Evolutionary conservation across 2,329 filamentous ascomycete genomes (phyloP).

Genomic region (Aureobasidium lini): DNA sequence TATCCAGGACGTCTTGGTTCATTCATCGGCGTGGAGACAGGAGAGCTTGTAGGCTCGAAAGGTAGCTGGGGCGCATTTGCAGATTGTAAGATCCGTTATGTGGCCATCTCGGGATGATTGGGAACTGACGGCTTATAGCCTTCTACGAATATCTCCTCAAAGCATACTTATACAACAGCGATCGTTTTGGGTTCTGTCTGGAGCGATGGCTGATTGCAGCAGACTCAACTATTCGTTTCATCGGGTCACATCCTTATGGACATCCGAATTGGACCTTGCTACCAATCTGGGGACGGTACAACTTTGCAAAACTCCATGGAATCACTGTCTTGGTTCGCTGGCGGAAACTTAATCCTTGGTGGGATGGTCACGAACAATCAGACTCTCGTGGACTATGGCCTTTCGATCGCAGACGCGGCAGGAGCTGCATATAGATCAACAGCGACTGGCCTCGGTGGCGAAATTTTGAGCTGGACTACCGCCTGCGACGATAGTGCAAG

Average conservation of each 20-base stretch:
- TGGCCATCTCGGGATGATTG: not conserved
- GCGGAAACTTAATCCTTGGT: conserved; percentile 28
- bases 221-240: conserved; percentile 25
- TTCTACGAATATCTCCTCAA: conserved; percentile 31
- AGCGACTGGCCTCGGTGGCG: conserved; percentile 24
- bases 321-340: conserved; percentile 26
- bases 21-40: conserved; percentile 22
- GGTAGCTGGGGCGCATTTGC: conserved; percentile 27
- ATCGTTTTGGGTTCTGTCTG: conserved; percentile 21
- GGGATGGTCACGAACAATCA: conserved; percentile 22
- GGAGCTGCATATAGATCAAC: conserved; percentile 20
- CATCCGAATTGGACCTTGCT: conserved; percentile 26
- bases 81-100: conserved; percentile 18
- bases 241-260: conserved; percentile 24
- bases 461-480: conserved; percentile 23
- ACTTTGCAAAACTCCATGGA: conserved; percentile 21
- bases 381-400: conserved; percentile 24
- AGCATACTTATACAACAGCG: conserved; percentile 27
- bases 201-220: conserved; percentile 25
- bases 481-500: conserved; percentile 15
- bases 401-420: conserved; percentile 24
- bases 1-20: conserved; percentile 27
- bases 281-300: conserved; percentile 21
- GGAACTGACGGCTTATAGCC: conserved; percentile 15
- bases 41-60: conserved; percentile 21